Evolutionary conservation across 2,329 filamentous ascomycete genomes (phyloP), one percentile per base, ranked within the genome.

Genomic region (Pseudocercospora cruenta): DNA sequence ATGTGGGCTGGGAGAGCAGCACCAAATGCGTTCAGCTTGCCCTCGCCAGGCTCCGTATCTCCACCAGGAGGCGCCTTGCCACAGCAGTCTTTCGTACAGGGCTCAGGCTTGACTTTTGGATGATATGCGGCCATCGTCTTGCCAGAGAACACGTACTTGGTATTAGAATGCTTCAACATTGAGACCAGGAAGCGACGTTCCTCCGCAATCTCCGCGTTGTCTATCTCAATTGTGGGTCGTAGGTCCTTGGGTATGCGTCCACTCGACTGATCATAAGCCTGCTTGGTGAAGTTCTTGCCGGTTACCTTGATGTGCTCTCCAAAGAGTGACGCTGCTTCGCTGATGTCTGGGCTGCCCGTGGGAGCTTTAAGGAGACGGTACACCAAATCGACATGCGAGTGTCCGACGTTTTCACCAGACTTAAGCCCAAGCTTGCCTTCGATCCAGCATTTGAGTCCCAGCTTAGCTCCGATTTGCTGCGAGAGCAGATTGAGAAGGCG

Each of bases 401-500:
- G n/a, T 14, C 19, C 53, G 10, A 24, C 53, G 19, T n/a, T 24
- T 10, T n/a, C 53, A 3, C 16, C 53, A n/a, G 24, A n/a, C 4
- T n/a, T 31, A 7, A 55, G n/a, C 6, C n/a, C 53, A 31, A 55
- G 53, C 53, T 55, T 55, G 53, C 53, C 53, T n/a, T 55, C 16
- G 22, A 57, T 4, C 26, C 26, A 26, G 26, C 26, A 19, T 19
- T 9, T 16, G 24, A 57, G 19, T 19, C 26, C 53, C 10, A 33
- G 14, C 12, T 57, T 28, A 9, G 24, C 2, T 19, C 53, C 53
- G 12, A 33, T 28, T 9, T 28, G 24, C 31, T 57, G 53, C 22
- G 10, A 33, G 10, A 33, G 9, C 31, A 10, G 10, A 4, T 33
- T 33, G 1, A 33, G 31, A 10, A 33, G 53, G 12, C 26, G 53